A percentile compares a stretch with the other conserved stretches of the same genome.
phyloP scores from a whole-genome alignment of 176 grass and related monocot species.

The Musa itinerans region DNA sequence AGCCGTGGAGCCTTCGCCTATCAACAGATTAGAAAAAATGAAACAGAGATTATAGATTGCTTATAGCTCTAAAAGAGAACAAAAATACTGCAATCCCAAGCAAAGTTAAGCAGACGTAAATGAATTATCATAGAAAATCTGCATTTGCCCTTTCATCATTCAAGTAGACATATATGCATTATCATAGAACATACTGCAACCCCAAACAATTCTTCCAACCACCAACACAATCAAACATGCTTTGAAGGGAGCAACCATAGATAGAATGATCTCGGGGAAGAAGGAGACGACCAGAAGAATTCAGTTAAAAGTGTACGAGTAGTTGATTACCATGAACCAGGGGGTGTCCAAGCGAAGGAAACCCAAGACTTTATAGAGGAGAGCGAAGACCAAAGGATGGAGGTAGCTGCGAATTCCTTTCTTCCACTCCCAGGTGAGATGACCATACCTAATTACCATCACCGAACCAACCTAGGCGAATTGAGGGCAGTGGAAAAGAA shows the following conservation, averaged over 20 bases:
- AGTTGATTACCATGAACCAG: constrained; percentile 53
- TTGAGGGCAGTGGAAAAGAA: not conserved
- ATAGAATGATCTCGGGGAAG: not conserved
- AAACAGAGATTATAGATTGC: constrained; percentile 5
- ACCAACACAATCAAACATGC: not conserved
- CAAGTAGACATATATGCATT: not conserved
- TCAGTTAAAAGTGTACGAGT: not conserved
- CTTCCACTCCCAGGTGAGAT: constrained; percentile 96
- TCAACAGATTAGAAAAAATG: constrained; percentile 5
- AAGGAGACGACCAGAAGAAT: not conserved
- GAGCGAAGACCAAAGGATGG: constrained; percentile 64
- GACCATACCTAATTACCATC: constrained; percentile 48
- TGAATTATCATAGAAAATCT: not conserved
- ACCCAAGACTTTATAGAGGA: constrained; percentile 64
- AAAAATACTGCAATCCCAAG: not conserved
- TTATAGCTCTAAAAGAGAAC: not conserved
- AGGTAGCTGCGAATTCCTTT: constrained; percentile 67
- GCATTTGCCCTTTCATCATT: not conserved
- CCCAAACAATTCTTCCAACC: not conserved
- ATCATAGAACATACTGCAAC: not conserved
- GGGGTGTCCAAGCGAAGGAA: constrained; percentile 60
- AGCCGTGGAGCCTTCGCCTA: constrained; percentile 65
- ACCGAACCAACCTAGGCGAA: not conserved
- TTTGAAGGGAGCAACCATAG: not conserved
- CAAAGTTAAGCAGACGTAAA: not conserved